phyloP scores from a whole-genome alignment of 805 yeast genomes.

The Starmerella roubikii region DNA sequence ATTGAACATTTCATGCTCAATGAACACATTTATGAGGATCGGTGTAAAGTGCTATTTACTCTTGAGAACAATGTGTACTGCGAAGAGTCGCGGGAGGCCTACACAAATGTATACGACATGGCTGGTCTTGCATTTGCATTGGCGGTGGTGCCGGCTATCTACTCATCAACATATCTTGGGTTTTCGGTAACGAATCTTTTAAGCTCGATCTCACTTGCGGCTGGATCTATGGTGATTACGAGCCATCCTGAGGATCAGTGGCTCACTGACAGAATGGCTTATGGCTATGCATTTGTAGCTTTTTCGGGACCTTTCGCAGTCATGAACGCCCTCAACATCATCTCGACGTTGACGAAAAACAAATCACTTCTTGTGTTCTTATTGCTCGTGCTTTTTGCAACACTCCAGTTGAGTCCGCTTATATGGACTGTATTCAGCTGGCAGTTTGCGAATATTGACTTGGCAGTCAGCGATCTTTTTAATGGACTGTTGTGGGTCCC shows the following conservation, averaged over 20 bases:
- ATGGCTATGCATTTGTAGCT: conserved; percentile 16
- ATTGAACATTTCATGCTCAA: conserved; percentile 16
- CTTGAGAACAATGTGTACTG: conserved; percentile 5
- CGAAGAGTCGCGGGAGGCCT: conserved; percentile 15
- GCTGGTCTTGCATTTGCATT: conserved; percentile 12
- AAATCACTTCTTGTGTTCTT: background rate
- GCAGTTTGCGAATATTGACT: background rate
- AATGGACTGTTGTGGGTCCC: conserved; percentile 9
- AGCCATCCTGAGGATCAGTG: conserved; percentile 11
- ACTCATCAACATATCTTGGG: conserved; percentile 14
- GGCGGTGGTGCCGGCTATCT: conserved; percentile 13
- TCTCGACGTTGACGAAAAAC: background rate
- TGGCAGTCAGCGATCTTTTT: conserved; percentile 5
- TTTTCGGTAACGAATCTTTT: conserved; percentile 13
- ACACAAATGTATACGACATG: conserved; percentile 7
- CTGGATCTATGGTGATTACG: conserved; percentile 16
- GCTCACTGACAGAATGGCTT: conserved; percentile 11
- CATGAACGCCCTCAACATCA: conserved; percentile 4
- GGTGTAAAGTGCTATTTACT: conserved; percentile 11
- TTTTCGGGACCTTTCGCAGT: conserved; percentile 17
- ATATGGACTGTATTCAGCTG: conserved; percentile 1
- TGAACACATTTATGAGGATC: conserved; percentile 18
- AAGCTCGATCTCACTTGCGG: conserved; percentile 16
- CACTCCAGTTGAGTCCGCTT: conserved; percentile 10
- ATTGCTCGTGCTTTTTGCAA: conserved; percentile 1